phyloP scores from a whole-genome alignment of 108 stramenopile genomes.

The Skeletonema tropicum region DNA sequence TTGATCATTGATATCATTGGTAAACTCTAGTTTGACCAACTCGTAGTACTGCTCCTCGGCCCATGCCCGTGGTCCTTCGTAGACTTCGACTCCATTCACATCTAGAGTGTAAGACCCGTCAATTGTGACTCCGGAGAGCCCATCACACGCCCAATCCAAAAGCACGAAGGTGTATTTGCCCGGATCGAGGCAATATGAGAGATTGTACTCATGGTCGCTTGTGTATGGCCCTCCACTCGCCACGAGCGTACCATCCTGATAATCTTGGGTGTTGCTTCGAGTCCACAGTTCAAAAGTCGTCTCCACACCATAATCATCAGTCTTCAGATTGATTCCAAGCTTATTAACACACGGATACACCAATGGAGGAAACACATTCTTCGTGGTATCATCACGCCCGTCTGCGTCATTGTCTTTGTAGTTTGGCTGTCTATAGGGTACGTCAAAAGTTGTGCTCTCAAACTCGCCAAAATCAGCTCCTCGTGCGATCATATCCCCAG shows the following conservation, averaged over 20 bases:
- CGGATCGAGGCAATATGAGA: slow-evolving; percentile 38
- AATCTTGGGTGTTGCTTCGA: slow-evolving; percentile 7
- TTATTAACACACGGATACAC: slow-evolving; percentile 25
- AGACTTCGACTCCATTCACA: slow-evolving; percentile 38
- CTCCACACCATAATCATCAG: slow-evolving; percentile 53
- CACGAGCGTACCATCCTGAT: slow-evolving; percentile 29
- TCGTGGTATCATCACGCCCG: slow-evolving; percentile 42
- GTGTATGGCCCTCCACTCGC: slow-evolving; percentile 41
- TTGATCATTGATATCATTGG: not conserved
- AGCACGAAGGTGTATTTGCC: slow-evolving; percentile 48
- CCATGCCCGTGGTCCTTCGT: slow-evolving; percentile 14
- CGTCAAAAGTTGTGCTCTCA: slow-evolving; percentile 35
- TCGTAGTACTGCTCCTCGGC: not conserved
- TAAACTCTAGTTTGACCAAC: not conserved
- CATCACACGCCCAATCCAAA: slow-evolving; percentile 52
- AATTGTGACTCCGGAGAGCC: slow-evolving; percentile 18
- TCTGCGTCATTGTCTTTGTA: slow-evolving; percentile 26
- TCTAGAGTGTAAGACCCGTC: slow-evolving; percentile 37
- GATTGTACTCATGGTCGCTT: slow-evolving; percentile 31
- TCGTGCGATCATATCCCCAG: slow-evolving; percentile 39
- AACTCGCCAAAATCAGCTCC: slow-evolving; percentile 21
- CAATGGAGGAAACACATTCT: slow-evolving; percentile 36
- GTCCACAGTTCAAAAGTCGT: slow-evolving; percentile 40
- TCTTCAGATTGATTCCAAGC: slow-evolving; percentile 39
- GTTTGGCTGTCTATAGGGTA: slow-evolving; percentile 29